Evolutionary conservation across 306 rosid species (phyloP).

Genomic region (Quercus rubra): DNA sequence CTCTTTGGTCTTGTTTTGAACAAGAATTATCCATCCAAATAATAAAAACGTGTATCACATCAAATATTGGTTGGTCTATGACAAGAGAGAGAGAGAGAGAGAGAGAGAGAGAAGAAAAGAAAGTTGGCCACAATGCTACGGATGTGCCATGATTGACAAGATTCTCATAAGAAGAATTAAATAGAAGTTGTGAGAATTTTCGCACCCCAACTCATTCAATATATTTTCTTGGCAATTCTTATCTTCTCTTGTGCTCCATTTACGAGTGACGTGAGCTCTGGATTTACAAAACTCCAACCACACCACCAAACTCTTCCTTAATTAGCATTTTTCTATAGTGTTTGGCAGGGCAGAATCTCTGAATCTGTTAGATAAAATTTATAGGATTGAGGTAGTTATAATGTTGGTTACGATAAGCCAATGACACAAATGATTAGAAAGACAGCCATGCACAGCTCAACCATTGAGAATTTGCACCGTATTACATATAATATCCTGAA

Average conservation of each 20-base stretch:
- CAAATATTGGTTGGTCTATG: no score
- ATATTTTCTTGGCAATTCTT: neutral
- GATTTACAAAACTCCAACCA: neutral
- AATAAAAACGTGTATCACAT: no score
- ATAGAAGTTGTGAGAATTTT: neutral
- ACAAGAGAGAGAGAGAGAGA: no score
- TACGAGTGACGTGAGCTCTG: neutral
- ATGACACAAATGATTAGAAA: neutral
- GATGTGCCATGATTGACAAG: neutral
- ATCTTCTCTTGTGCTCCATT: neutral
- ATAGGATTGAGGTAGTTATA: no score
- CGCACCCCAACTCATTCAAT: neutral
- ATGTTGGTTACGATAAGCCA: no score
- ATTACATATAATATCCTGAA: neutral
- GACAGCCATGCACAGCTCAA: constrained; percentile 26
- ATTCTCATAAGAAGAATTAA: neutral
- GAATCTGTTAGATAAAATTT: no score
- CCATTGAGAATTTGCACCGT: constrained; percentile 13
- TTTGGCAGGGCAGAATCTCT: no score
- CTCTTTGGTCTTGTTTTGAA: no score
- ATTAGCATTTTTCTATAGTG: neutral
- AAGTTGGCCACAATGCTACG: neutral
- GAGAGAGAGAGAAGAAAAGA: no score
- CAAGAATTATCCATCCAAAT: no score
- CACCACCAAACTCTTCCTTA: neutral